Evolutionary conservation across 108 stramenopile species (phyloP), one percentile per base, ranked within the genome.

Genomic region (Skeletonema costatum): DNA sequence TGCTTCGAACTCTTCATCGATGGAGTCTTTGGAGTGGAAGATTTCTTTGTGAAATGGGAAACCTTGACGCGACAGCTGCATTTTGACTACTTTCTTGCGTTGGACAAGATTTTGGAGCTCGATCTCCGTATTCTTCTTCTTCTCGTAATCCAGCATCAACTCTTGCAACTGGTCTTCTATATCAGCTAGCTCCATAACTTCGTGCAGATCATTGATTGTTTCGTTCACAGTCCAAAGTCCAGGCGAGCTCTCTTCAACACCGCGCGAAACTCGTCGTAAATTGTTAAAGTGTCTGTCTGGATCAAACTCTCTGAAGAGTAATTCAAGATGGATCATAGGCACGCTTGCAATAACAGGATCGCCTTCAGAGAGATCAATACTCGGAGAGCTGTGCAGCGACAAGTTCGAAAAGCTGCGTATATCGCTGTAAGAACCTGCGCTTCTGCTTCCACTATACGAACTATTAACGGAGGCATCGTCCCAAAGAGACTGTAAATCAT

Each of bases 241-340:
- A 68, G 31, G 42, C 3, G 53, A 68, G 32, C 78, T 74, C 21
- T 64, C 53, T 33, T 70, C 68, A 41, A n/a, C 32, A 39, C 74
- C 80, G 58, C 68, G 60, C 25, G 72, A 21, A 17, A 91, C 85
- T 60, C 87, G 78, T 64, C 75, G 71, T 64, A 91, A 60, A 4
- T 67, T 64, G 5, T 66, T 75, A 66, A 86, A 91, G 32, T 41
- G n/a, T 60, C 78, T 60, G 44, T 80, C 38, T 44, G 85, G 50
- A 65, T 83, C 73, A 70, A 71, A 58, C 63, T 74, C 60, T 79
- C 82, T 29, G 60, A 69, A 65, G 36, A 86, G 13, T 64, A 68
- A 8, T 74, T 85, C 64, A 58, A 80, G 72, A 19, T 76, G 74
- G 3, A 36, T 38, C 78, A 84, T 75, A 35, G 76, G 76, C 32